Evolutionary conservation across 2,329 filamentous ascomycete species (phyloP), one percentile per base, ranked within the genome.

Genomic region (Paradendryphiella salina): DNA sequence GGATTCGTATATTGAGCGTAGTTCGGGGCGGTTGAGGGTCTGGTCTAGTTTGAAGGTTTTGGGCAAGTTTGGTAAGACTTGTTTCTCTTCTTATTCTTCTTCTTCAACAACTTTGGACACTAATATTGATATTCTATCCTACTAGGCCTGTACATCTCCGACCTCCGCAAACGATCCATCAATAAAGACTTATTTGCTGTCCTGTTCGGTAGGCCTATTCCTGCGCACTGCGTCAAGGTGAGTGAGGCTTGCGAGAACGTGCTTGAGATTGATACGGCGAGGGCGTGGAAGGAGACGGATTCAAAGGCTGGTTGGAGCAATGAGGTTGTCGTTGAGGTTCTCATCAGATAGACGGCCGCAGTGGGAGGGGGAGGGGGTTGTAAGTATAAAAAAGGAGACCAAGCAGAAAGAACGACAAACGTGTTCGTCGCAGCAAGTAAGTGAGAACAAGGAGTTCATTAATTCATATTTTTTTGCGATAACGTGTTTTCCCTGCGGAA

Each of bases 251-350:
- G 83, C 50, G 61, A 71, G 0, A 77, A 79, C 51, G 82, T 97
- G 6, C 72, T 97, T 26, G 85, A 90, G 59, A 82, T 97, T 47
- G 89, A 97, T 76, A 72, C 90, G 10, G 81, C 85, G 59, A 78
- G 75, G 23, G 93, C 93, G 0, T 97, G 91, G 91, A 81, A 82
- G 37, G 84, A 89, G 63, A 80, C 91, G 77, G 82, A 80, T 0
- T 77, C 94, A 47, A 76, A 84, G 50, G 80, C 83, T 31, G 85
- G 87, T 6, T 95, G 89, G 86, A 87, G 85, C 58, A 96, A 96
- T 38, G 69, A 73, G 43, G 65, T 71, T 13, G 65, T 62, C 23
- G 56, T 73, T 1, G 69, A 73, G 44, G 59, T 73, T 1, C 49
- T 70, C 1, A 65, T 72, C 41, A 58, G 69, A 11, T 72, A 10